phyloP scores from a whole-genome alignment of 805 yeast species.

The Candida michaelii region DNA sequence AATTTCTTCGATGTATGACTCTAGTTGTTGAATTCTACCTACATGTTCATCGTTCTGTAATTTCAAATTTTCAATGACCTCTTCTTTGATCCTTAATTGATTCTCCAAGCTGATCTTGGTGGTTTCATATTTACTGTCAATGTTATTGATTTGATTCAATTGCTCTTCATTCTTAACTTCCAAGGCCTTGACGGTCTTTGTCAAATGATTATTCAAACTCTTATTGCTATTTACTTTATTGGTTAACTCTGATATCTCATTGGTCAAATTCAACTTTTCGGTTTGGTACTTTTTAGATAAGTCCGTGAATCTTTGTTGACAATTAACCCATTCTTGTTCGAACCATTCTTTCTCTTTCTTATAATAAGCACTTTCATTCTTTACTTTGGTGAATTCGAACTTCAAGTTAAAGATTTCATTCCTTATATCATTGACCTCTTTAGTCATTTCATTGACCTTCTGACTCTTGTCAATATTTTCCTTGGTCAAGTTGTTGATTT shows the following conservation, averaged over 20 bases:
- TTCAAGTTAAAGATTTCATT: slow-evolving; percentile 37
- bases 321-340: slow-evolving; percentile 34
- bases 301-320: slow-evolving; percentile 38
- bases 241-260: slow-evolving; percentile 27
- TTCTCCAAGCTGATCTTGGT: slow-evolving; percentile 47
- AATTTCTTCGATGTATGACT: slow-evolving; percentile 43
- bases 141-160: slow-evolving; percentile 18
- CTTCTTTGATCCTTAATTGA: slow-evolving; percentile 53
- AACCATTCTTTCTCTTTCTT: slow-evolving; percentile 41
- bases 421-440: slow-evolving; percentile 35
- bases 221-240: slow-evolving; percentile 25
- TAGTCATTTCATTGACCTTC: slow-evolving; percentile 33
- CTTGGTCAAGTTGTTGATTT: slow-evolving; percentile 28
- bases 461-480: slow-evolving; percentile 38
- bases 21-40: slow-evolving; percentile 54
- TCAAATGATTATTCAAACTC: slow-evolving; percentile 37
- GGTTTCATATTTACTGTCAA: slow-evolving; percentile 31
- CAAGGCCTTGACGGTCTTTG: slow-evolving; percentile 46
- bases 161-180: slow-evolving; percentile 40
- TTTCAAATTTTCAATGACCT: slow-evolving; percentile 57
- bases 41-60: slow-evolving; percentile 51
- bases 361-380: slow-evolving; percentile 34
- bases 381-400: slow-evolving; percentile 32
- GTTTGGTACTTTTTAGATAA: slow-evolving; percentile 39
- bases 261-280: slow-evolving; percentile 30